Conservation (phyloP, 345 rosid genomes). For the Diplotaxis tenuifolia region DNA sequence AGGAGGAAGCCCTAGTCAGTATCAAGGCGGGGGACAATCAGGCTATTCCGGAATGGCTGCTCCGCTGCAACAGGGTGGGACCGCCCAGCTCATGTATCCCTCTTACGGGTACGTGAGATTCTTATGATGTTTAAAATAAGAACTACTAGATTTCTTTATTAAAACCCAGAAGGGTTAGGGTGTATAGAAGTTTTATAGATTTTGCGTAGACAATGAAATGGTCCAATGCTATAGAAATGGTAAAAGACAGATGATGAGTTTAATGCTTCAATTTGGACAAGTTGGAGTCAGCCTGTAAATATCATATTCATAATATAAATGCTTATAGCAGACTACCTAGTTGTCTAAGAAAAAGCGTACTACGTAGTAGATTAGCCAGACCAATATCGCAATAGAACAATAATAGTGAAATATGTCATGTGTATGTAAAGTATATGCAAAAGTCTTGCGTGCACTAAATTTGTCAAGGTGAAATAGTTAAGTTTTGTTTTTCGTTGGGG, state of each 20-base stretch:
- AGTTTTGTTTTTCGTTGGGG: neutral
- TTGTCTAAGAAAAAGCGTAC: slow-evolving; percentile 15
- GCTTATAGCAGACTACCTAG: slow-evolving; percentile 8
- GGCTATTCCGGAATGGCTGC: slow-evolving; percentile 52
- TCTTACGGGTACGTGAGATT: slow-evolving; percentile 25
- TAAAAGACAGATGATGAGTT: slow-evolving; percentile 34
- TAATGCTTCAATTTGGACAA: slow-evolving; percentile 36
- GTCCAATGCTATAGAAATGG: slow-evolving; percentile 30
- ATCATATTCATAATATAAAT: slow-evolving; percentile 15
- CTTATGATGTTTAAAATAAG: neutral
- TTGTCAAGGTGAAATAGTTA: neutral
- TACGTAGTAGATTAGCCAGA: slow-evolving; percentile 4
- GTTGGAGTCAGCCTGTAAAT: slow-evolving; percentile 43
- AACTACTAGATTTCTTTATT: neutral
- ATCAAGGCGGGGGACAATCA: slow-evolving; percentile 52
- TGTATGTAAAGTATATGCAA: neutral
- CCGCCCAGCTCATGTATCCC: slow-evolving; percentile 41
- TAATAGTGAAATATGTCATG: slow-evolving; percentile 12
- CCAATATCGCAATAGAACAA: slow-evolving; percentile 15
- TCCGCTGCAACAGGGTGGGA: slow-evolving; percentile 40
- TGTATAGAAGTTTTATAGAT: slow-evolving; percentile 9
- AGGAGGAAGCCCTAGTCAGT: slow-evolving; percentile 47
- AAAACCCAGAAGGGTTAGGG: slow-evolving; percentile 4
- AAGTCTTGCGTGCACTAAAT: slow-evolving; percentile 18
- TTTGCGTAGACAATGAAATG: slow-evolving; percentile 29